Percentiles rank a stretch among this genome's conserved stretches.
Conservation (phyloP, 116 monocot genomes). For the Zostera marina region DNA sequence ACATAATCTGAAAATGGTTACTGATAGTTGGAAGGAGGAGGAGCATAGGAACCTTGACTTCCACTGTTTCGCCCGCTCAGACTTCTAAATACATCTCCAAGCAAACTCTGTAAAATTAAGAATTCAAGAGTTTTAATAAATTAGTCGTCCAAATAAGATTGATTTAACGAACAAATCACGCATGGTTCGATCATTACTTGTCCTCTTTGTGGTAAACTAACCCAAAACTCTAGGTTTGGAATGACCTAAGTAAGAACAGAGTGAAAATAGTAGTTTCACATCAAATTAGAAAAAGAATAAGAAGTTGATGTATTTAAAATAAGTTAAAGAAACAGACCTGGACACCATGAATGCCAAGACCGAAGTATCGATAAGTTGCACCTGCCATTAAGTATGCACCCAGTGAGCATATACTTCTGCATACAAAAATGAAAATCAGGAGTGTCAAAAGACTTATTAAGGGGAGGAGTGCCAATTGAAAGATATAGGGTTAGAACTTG, state of each 20-base stretch:
- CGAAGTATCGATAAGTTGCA: slow-evolving; percentile 61
- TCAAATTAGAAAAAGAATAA: neutral
- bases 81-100: too few relatives aligned
- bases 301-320: neutral
- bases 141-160: too few relatives aligned
- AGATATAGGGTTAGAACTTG: neutral
- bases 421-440: slow-evolving; percentile 5
- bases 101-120: too few relatives aligned
- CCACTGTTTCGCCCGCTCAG: too few relatives aligned
- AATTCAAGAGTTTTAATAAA: too few relatives aligned
- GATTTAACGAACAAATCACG: too few relatives aligned
- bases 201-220: slow-evolving; percentile 45
- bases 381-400: slow-evolving; percentile 63
- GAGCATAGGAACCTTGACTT: too few relatives aligned
- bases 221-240: slow-evolving; percentile 76
- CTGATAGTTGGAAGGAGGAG: too few relatives aligned
- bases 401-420: slow-evolving; percentile 57
- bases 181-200: slow-evolving; percentile 14
- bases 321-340: slow-evolving; percentile 31
- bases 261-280: neutral
- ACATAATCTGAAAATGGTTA: too few relatives aligned
- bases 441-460: neutral
- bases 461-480: neutral
- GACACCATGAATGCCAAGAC: slow-evolving; percentile 61
- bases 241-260: slow-evolving; percentile 38